These are phyloP conservation scores for Miscanthus lutarioriparius DNA, from an alignment of 176 grass and related monocot species.

Conservation along the genomic window DNA sequence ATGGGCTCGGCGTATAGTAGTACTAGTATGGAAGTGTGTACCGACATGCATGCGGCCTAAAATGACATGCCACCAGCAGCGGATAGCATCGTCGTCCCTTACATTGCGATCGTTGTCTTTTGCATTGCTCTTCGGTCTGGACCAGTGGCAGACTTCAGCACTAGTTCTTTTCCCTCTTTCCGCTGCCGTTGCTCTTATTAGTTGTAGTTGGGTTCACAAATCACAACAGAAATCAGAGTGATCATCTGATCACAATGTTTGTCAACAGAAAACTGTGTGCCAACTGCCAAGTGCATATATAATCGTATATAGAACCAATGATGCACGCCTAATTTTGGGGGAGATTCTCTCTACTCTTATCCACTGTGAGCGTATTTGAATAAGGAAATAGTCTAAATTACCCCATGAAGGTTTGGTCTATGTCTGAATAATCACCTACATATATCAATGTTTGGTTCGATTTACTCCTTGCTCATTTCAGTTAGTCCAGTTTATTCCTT, in stretches of 20 bases:
- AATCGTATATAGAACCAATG: background rate
- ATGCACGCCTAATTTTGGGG: background rate
- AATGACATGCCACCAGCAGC: background rate
- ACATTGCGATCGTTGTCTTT: background rate
- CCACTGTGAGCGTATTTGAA: background rate
- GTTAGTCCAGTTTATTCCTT: too few relatives aligned
- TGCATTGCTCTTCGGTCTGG: too few relatives aligned
- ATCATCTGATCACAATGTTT: background rate
- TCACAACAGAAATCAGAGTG: background rate
- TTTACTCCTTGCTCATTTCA: too few relatives aligned
- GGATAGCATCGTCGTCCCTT: background rate
- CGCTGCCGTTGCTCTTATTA: too few relatives aligned
- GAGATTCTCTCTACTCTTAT: background rate
- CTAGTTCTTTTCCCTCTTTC: background rate
- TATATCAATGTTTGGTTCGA: too few relatives aligned
- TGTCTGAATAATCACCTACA: too few relatives aligned
- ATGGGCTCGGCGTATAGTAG: background rate
- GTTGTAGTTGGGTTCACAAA: background rate
- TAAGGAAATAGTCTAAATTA: too few relatives aligned
- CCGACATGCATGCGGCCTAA: conserved; percentile 10
- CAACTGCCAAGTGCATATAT: background rate
- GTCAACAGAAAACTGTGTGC: background rate
- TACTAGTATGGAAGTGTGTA: background rate
- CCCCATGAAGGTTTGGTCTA: background rate
- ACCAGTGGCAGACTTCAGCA: too few relatives aligned